Evolutionary conservation across 106 monocot genomes (phyloP).

Genomic region (Phalaenopsis aphrodite): DNA sequence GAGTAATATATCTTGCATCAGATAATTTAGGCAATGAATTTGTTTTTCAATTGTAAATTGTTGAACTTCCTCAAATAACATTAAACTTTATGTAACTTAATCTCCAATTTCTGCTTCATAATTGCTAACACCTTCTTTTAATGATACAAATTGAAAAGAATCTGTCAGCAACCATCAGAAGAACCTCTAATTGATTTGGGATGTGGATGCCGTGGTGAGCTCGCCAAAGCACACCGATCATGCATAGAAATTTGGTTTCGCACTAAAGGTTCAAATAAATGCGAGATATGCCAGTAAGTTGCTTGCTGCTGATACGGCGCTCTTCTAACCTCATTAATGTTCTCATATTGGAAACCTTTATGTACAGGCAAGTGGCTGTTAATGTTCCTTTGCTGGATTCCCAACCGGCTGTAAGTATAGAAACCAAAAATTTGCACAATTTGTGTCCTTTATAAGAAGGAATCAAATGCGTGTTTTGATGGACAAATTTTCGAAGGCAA

Average conservation of each 20-base stretch:
- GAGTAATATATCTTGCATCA: neutral
- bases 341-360: conserved; percentile 7
- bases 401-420: conserved; percentile 65
- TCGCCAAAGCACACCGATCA: conserved; percentile 71
- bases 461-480: neutral
- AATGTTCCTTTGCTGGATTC: conserved; percentile 73
- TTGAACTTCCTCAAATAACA: neutral
- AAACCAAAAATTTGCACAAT: neutral
- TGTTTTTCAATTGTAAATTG: neutral
- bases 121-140: neutral
- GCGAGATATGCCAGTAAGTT: conserved; percentile 99
- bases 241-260: conserved; percentile 89
- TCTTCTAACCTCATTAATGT: neutral
- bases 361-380: conserved; percentile 68
- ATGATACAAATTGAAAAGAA: conserved; percentile 30
- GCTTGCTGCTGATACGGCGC: neutral
- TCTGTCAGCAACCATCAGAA: conserved; percentile 83
- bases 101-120: neutral
- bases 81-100: neutral
- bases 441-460: neutral
- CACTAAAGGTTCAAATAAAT: conserved; percentile 87
- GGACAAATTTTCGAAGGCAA: neutral
- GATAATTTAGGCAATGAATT: neutral
- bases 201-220: conserved; percentile 87
- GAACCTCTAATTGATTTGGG: conserved; percentile 77